Evolutionary conservation across 306 rosid species (phyloP), one percentile per base, ranked within the genome.

Genomic region (Corylus avellana): DNA sequence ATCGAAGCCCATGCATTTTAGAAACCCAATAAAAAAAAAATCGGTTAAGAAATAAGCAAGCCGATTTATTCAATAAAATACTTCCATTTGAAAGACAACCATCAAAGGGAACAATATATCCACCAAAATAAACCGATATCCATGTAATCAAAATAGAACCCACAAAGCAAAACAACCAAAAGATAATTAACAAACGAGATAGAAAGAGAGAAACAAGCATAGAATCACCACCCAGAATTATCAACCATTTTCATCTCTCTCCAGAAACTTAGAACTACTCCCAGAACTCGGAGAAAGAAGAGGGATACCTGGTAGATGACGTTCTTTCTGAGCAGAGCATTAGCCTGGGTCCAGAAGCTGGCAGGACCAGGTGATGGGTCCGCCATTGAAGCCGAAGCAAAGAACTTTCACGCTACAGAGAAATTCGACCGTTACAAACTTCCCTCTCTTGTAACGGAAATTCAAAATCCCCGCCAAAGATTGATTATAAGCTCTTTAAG

Each of bases 241-340:
- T 39, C 29, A 67, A 8, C 6, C 70, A 32, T 17, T 42, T 3
- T 67, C 27, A 18, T 67, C 18, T 67, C 51, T 42, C 18, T 67
- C 27, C 32, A 42, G 9, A 42, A 18, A 39, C 25, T 42, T 66
- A 66, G 9, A 39, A 18, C 22, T 18, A 37, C 0, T 29, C 70
- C 12, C 44, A 62, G 17, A 6, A 27, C 44, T 13, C 12, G 11
- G 9, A 17, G 32, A 44, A 27, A 69, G 57, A 63, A 49, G 8
- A 66, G 39, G 59, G 50, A 48, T 14, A 92, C 97, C 97, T 94
- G 97, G 67, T 80, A 94, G 37, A 92, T 94, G 71, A 94, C 76
- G 83, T 91, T 92, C 84, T 94, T 94, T 72, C 98, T 78, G 55
- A 94, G 94, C 11, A 94, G 88, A 58, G 98, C 97, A 82, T 94